These are phyloP conservation scores for Gymnopus androsaceus DNA, from an alignment of 1,284 basidiomycete species.

Conservation along the genomic window DNA sequence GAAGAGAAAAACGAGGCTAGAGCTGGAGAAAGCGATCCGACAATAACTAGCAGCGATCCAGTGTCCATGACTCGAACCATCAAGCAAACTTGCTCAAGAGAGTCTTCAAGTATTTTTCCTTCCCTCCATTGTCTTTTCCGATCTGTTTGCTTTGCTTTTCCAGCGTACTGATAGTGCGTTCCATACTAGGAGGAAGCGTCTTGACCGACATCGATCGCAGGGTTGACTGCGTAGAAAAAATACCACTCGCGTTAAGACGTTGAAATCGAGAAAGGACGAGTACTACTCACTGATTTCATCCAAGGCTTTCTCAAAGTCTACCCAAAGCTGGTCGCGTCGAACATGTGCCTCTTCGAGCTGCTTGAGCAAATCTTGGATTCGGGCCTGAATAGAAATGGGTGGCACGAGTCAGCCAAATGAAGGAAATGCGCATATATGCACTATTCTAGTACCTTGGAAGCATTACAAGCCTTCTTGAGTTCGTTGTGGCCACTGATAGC, in stretches of 20 bases:
- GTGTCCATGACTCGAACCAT: background rate
- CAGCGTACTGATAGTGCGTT: slow-evolving; percentile 12
- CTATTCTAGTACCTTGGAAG: slow-evolving; percentile 37
- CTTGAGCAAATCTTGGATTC: slow-evolving; percentile 14
- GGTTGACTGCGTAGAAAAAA: slow-evolving; percentile 11
- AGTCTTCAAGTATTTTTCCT: slow-evolving; percentile 26
- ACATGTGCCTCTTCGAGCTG: slow-evolving; percentile 14
- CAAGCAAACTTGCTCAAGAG: slow-evolving; percentile 31
- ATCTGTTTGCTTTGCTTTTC: slow-evolving; percentile 20
- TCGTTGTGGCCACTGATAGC: slow-evolving; percentile 45
- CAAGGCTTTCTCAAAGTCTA: slow-evolving; percentile 13
- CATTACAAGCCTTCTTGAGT: slow-evolving; percentile 38
- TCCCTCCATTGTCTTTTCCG: slow-evolving; percentile 14
- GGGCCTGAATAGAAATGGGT: background rate
- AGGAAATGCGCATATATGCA: background rate
- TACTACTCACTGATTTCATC: slow-evolving; percentile 12
- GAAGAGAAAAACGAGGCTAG: background rate
- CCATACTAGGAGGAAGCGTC: slow-evolving; percentile 13
- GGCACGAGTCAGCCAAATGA: background rate
- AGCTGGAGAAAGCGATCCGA: too few relatives aligned
- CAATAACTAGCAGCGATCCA: background rate
- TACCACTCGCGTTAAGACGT: background rate
- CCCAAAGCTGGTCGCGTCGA: slow-evolving; percentile 17
- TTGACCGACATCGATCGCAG: slow-evolving; percentile 11
- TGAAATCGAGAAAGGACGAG: background rate